phyloP scores from a whole-genome alignment of 768 basidiomycete genomes.

The Phlegmacium glaucopus region DNA sequence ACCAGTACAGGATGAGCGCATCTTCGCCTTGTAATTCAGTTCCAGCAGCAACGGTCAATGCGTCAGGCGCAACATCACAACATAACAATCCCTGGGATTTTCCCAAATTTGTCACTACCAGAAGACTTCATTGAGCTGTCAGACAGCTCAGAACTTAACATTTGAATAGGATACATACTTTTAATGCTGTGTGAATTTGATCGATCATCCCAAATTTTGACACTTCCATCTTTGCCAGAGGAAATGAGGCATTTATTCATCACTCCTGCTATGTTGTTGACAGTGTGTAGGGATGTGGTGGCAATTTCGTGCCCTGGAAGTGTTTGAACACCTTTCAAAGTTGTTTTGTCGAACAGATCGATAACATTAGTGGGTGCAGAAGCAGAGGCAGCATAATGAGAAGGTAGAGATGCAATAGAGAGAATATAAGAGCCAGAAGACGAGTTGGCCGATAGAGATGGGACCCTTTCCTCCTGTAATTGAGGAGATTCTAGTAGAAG shows the following conservation, averaged over 20 bases:
- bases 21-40: slow-evolving; percentile 81
- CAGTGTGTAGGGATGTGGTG: slow-evolving; percentile 52
- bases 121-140: slow-evolving; percentile 34
- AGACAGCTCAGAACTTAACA: slow-evolving; percentile 18
- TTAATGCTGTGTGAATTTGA: slow-evolving; percentile 47
- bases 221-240: slow-evolving; percentile 66
- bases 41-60: slow-evolving; percentile 74
- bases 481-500: slow-evolving; percentile 18
- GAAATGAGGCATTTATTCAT: slow-evolving; percentile 50
- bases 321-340: slow-evolving; percentile 41
- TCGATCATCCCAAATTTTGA: slow-evolving; percentile 76
- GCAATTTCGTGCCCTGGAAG: slow-evolving; percentile 57
- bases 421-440: slow-evolving; percentile 55
- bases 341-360: slow-evolving; percentile 60
- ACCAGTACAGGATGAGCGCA: slow-evolving; percentile 85
- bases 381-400: slow-evolving; percentile 54
- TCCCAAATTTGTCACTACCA: slow-evolving; percentile 47
- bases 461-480: slow-evolving; percentile 14
- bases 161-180: slow-evolving; percentile 42
- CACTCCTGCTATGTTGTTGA: slow-evolving; percentile 37
- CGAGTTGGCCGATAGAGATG: slow-evolving; percentile 10
- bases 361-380: slow-evolving; percentile 67
- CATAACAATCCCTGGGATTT: slow-evolving; percentile 48
- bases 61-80: slow-evolving; percentile 69
- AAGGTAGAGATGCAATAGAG: slow-evolving; percentile 45